These are phyloP conservation scores for Poteriospumella lacustris DNA, from an alignment of 108 stramenopile genomes.

Conservation along the genomic window DNA sequence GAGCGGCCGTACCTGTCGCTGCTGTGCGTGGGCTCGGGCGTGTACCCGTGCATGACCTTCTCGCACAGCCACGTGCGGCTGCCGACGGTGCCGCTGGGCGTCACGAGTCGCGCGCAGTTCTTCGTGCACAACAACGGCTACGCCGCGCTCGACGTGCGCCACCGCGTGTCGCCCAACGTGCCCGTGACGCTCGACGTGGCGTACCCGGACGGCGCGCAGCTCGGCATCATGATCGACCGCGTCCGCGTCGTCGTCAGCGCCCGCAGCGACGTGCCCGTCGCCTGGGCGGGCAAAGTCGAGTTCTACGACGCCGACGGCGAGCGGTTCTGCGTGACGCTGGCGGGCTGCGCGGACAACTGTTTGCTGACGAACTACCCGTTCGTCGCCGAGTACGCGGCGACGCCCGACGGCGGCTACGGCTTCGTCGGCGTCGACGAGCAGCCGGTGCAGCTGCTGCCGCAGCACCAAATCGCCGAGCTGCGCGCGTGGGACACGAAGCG, in stretches of 20 bases:
- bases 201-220: slow-evolving; percentile 51
- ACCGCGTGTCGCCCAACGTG: slow-evolving; percentile 44
- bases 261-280: slow-evolving; percentile 39
- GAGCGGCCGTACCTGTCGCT: slow-evolving; percentile 38
- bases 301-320: slow-evolving; percentile 54
- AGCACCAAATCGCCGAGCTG: slow-evolving; percentile 35
- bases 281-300: slow-evolving; percentile 49
- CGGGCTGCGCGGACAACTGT: slow-evolving; percentile 55
- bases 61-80: slow-evolving; percentile 34
- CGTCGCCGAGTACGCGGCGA: slow-evolving; percentile 30
- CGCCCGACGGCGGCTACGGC: slow-evolving; percentile 22
- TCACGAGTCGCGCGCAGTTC: slow-evolving; percentile 40
- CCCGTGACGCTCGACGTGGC: slow-evolving; percentile 43
- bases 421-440: slow-evolving; percentile 43
- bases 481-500: not conserved
- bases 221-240: slow-evolving; percentile 34
- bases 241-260: slow-evolving; percentile 50
- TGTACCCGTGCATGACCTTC: slow-evolving; percentile 54
- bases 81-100: slow-evolving; percentile 55
- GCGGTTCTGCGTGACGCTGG: slow-evolving; percentile 37
- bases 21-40: slow-evolving; percentile 44
- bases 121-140: slow-evolving; percentile 51
- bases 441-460: slow-evolving; percentile 40
- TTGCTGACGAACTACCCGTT: slow-evolving; percentile 53
- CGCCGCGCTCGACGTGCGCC: slow-evolving; percentile 45